Percentiles rank a stretch among this genome's conserved stretches.
Evolutionary conservation across 2,329 filamentous ascomycete genomes (phyloP).

Genomic region (Clarireedia paspali): DNA sequence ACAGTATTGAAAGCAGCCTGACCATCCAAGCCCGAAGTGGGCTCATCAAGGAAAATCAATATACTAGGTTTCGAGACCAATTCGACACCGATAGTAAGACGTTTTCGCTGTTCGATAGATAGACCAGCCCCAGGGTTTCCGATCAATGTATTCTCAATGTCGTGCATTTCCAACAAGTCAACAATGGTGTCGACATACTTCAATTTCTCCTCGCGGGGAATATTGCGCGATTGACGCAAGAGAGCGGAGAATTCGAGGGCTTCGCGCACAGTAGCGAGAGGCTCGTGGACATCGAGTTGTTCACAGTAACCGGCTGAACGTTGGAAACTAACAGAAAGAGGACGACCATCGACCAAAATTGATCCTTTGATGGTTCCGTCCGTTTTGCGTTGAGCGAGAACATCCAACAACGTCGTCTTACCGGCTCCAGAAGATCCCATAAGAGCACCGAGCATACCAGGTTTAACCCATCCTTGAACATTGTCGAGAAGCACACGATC

Average conservation of each 20-base stretch:
- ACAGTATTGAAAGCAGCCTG: slow-evolving; percentile 58
- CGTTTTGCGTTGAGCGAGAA: slow-evolving; percentile 74
- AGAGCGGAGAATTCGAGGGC: slow-evolving; percentile 77
- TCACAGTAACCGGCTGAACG: slow-evolving; percentile 75
- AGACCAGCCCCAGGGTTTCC: slow-evolving; percentile 54
- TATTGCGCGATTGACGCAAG: slow-evolving; percentile 70
- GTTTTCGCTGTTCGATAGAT: slow-evolving; percentile 55
- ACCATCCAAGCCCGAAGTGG: slow-evolving; percentile 53
- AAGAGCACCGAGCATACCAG: slow-evolving; percentile 53
- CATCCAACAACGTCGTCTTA: slow-evolving; percentile 84
- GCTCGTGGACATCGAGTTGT: slow-evolving; percentile 72
- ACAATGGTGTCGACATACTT: slow-evolving; percentile 76
- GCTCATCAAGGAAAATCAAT: slow-evolving; percentile 55
- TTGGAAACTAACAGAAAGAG: slow-evolving; percentile 74
- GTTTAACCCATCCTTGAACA: slow-evolving; percentile 54
- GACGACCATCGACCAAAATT: slow-evolving; percentile 59
- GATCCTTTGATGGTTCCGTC: slow-evolving; percentile 84
- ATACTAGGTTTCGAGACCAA: slow-evolving; percentile 49
- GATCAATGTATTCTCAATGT: slow-evolving; percentile 59
- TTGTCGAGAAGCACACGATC: slow-evolving; percentile 63
- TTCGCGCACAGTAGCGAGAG: slow-evolving; percentile 79
- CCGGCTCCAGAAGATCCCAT: slow-evolving; percentile 64
- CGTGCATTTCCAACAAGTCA: slow-evolving; percentile 55
- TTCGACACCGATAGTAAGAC: slow-evolving; percentile 54
- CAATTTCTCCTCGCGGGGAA: slow-evolving; percentile 66